These are phyloP conservation scores for Fraxinus greggii DNA, from an alignment of 305 asterid genomes.

Conservation along the genomic window DNA sequence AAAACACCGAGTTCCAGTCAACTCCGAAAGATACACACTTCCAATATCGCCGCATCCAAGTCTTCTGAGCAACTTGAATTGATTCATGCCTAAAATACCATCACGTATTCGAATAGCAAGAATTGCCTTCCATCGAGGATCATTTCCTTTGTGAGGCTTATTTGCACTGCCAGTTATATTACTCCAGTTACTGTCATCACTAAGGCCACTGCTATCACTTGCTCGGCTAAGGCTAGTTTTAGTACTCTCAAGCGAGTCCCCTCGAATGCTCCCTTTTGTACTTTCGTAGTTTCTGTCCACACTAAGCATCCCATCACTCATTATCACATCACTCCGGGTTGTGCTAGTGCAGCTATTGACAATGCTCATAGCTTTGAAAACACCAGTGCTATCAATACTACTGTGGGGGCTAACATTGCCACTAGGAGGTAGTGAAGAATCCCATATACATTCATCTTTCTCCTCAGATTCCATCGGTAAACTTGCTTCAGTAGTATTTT, in stretches of 20 bases:
- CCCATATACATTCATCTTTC: constrained; percentile 89
- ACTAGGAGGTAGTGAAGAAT: constrained; percentile 88
- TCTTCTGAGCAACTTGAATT: constrained; percentile 75
- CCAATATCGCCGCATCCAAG: constrained; percentile 98
- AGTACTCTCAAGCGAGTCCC: constrained; percentile 89
- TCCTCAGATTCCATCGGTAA: constrained; percentile 62
- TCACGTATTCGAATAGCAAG: constrained; percentile 74
- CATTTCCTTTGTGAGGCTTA: constrained; percentile 97
- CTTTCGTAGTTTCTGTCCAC: constrained; percentile 65
- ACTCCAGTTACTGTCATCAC: constrained; percentile 98
- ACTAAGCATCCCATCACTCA: constrained; percentile 92
- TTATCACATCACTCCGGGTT: constrained; percentile 65
- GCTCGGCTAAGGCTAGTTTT: constrained; percentile 87
- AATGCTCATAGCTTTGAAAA: constrained; percentile 73
- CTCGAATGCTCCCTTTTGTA: constrained; percentile 63
- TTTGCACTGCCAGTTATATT: constrained; percentile 77
- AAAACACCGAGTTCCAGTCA: constrained; percentile 72
- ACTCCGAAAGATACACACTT: constrained; percentile 91
- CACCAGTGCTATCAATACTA: constrained; percentile 75
- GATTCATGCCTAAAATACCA: constrained; percentile 87
- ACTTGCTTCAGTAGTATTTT: constrained; percentile 46
- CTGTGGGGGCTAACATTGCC: constrained; percentile 93
- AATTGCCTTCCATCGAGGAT: constrained; percentile 96
- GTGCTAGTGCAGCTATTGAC: constrained; percentile 86
- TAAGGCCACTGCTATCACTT: constrained; percentile 88